phyloP scores from a whole-genome alignment of 73 alveolate genomes.

The Tetrahymena thermophila region DNA sequence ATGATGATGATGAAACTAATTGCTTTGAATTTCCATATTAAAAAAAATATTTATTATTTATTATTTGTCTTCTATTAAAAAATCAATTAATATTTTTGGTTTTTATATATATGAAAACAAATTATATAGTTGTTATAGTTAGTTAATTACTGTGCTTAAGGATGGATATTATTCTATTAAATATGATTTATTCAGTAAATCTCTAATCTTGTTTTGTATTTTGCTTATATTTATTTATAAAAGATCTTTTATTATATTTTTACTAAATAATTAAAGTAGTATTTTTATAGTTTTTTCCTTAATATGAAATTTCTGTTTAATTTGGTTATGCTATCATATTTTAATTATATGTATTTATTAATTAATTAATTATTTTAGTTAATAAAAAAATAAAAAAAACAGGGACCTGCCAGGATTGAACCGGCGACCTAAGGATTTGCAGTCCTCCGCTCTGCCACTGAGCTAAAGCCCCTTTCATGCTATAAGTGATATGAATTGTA shows the following conservation, averaged over 20 bases:
- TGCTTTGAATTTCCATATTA: not conserved
- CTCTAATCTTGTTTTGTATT: not conserved
- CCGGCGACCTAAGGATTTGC: conserved; percentile 5
- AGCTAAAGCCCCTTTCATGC: conserved; percentile 1
- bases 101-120: not conserved
- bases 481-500: not conserved
- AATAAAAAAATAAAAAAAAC: not conserved
- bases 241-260: no score
- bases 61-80: not conserved
- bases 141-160: not conserved
- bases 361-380: not conserved
- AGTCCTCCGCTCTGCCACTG: conserved; percentile 6
- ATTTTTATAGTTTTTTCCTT: no score
- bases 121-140: not conserved
- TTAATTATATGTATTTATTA: no score
- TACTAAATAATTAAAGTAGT: no score
- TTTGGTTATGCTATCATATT: no score
- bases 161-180: not conserved
- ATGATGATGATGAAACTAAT: not conserved
- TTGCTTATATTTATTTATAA: no score
- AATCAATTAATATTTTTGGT: not conserved
- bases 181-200: not conserved
- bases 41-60: no score
- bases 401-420: conserved; percentile 6
- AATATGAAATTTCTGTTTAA: no score